Evolutionary conservation across 164 flowering plant genomes (phyloP), one percentile per base, ranked within the genome.

Genomic region (Sedum album): DNA sequence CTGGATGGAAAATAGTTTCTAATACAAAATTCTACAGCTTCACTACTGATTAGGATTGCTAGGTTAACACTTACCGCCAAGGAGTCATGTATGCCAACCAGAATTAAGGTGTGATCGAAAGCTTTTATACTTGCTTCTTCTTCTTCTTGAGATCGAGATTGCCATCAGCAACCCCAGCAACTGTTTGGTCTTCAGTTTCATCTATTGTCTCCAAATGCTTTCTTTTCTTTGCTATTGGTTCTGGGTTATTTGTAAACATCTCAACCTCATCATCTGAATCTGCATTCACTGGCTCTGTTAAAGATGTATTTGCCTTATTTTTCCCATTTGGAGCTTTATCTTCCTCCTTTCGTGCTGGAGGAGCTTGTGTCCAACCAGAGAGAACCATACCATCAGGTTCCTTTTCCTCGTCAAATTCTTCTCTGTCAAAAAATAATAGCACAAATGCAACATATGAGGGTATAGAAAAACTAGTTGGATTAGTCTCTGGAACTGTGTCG

Each of bases 381-480:
- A n/a, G n/a, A n/a, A n/a, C n/a, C n/a, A n/a, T n/a, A n/a, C n/a
- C n/a, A n/a, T n/a, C n/a, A n/a, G n/a, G n/a, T n/a, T n/a, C n/a
- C n/a, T n/a, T n/a, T n/a, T n/a, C n/a, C 82, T 91, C 93, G 48
- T 95, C 96, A 79, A 95, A 92, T 69, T 88, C 91, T 70, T 92
- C 99, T 72, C 99, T 92, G 88, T n/a, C n/a, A n/a, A n/a, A n/a
- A n/a, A n/a, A n/a, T n/a, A n/a, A n/a, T n/a, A n/a, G n/a, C n/a
- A 20, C 13, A 63, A 13, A 61, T 6, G 17, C n/a, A 63, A 33
- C 41, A 20, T 33, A 21, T 5, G 11, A 63, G 14, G 25, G 20
- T 11, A 33, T 0, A 31, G 66, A 63, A 31, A 20, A 63, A 63
- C 18, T 48, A 48, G 21, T 21, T 2, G 41, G 13, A 36, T 20